Evolutionary conservation across 345 rosid genomes (phyloP), one percentile per base, ranked within the genome.

Genomic region (Rhizophora apiculata): DNA sequence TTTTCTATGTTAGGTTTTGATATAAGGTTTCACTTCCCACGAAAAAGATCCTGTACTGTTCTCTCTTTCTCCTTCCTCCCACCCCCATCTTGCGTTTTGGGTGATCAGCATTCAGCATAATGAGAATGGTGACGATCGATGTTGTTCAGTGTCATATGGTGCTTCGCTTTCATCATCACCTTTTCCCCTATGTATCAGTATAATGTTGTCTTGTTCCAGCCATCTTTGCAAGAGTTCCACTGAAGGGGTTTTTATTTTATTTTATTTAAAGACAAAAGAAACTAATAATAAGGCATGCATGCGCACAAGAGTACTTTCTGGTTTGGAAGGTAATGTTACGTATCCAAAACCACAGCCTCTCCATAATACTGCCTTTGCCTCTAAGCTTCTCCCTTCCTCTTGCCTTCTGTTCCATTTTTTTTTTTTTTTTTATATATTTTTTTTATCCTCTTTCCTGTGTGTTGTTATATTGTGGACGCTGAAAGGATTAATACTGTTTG

Each of bases 121-220:
- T 67, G 62, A 27, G 70, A 65, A 63, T 64, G 70, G 66, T 75
- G 63, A 75, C 70, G 74, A 75, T 32, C 70, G 70, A 75, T 32
- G 18, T 46, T 69, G 57, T 26, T 69, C 16, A 8, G 37, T 54
- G 65, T 69, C 78, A 37, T 70, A 60, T 26, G 34, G 46, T 63
- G 11, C 56, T n/a, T 32, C 37, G 66, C 64, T 65, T 69, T 74
- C 46, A 36, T 62, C 52, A 11, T 11, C 30, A 19, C 43, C 19
- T 51, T 19, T 1, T 6, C 70, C 15, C 13, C 15, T 3, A 10
- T 20, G 18, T 66, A 4, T 65, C 36, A 30, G 62, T 65, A 72
- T 65, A 46, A 49, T 67, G 55, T 63, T 55, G 46, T 55, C 56
- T 18, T 36, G 32, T 60, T 21, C 36, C 20, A 6, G 9, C 21